Base-by-base conservation (phyloP, 23 red algal species). In the Gracilariopsis chorda region DNA sequence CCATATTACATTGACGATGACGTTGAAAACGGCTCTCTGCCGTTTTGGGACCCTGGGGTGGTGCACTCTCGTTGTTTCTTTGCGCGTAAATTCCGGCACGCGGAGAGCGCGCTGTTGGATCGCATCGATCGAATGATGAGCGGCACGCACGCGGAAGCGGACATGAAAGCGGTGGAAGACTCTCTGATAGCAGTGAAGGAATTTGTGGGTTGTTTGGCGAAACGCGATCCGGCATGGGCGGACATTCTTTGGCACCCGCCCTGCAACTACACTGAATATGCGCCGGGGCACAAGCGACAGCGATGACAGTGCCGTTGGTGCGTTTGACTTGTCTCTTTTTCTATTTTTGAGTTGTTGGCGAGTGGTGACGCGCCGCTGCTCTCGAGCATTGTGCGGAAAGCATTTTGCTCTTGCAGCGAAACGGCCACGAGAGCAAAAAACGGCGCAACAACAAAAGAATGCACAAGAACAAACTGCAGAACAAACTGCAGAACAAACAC, bases 1-100 rank as follows among this genome's bases (percentile, higher is more conserved):
- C 88, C 88, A n/a, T 92, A 73, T 27, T 83, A 83, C 78, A 75
- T 92, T 62, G 88, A 92, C 43, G 14, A 70, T 21, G 23, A 55
- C 14, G 40, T 64, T 8, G 9, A 29, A 23, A 45, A 84, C 45
- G 75, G 88, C 48, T 64, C 65, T 27, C 64, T 58, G 49, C 78
- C 88, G 29, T 92, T 92, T 72, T 82, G 78, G 75, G 46, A 70
- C 58, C 42, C 79, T 17, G 33, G 62, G 36, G 60, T 51, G 34
- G 0, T 70, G 55, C 52, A 43, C 10, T 89, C 85, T 3, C 49
- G 61, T 10, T 71, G 73, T 78, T 57, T 95, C 35, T 95, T 95
- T 84, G 84, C 93, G 27, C 86, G 93, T 37, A 95, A 95, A 65
- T 89, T 95, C 10, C 52, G 78, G 1, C 52, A 77, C 69, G 75